Base-by-base conservation (phyloP, 208 protist genomes). In the Acanthamoeba castellanii region DNA sequence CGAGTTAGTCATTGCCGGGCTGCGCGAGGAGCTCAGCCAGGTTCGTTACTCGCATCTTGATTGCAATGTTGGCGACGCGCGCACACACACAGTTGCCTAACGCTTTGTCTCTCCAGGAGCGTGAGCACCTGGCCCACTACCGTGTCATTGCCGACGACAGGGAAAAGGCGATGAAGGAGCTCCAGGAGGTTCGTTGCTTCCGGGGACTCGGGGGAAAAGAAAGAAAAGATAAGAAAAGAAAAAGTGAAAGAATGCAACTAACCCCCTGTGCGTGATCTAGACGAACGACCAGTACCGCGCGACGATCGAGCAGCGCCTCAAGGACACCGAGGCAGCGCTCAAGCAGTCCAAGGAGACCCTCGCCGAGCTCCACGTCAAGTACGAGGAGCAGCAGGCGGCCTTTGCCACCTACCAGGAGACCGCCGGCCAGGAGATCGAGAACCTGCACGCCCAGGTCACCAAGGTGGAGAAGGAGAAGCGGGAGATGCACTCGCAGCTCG, bases 231-330 rank as follows among this genome's bases (percentile, higher is more conserved):
- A 42, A 42, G 37, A 42, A 42, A 42, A 3, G 37, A 42, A 42
- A 42, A 42, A 4, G 37, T n/a, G 3, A 42, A 47, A 47, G 42
- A 47, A 47, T 47, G 42, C 42, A 47, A 47, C 42, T 47, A 47
- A 47, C 42, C 6, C 5, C 6, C 6, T 11, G 42, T 47, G 42
- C 42, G 42, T 47, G 42, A 8, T 47, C 42, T 47, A 87, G 50
- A 30, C 78, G 22, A 18, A 87, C 45, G 78, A 87, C 32, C 37
- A 87, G 78, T 87, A 87, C 78, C 37, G 78, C 37, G 78, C 78
- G 22, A 50, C 50, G 45, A 25, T 59, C 22, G 78, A 87, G 32
- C 45, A 87, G 45, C 37, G 50, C 27, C 78, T 87, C 25, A 59
- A 25, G 14, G 37, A 50, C 78, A 50, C 50, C 47, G 45, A 87